phyloP scores from a whole-genome alignment of 176 grass and related monocot species.

The Alopecurus myosuroides region DNA sequence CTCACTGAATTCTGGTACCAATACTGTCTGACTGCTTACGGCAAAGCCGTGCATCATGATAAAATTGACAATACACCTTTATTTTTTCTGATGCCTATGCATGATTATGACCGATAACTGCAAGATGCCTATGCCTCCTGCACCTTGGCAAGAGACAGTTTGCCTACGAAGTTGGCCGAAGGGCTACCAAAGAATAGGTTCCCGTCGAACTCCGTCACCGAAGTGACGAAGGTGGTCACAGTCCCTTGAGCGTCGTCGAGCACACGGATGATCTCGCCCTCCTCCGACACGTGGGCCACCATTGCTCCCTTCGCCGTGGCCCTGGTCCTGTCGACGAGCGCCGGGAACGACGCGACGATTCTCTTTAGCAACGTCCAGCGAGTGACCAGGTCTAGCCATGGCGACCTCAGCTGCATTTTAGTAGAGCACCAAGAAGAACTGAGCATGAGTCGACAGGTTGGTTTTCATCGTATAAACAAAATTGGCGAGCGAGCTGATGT shows the following conservation, averaged over 20 bases:
- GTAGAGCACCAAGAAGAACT: neutral
- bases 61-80: neutral
- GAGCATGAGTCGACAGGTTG: neutral
- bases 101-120: too few relatives aligned
- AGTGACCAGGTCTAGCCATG: neutral
- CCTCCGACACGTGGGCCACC: conserved; percentile 33
- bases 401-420: conserved; percentile 17
- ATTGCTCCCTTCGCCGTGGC: neutral
- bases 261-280: conserved; percentile 23
- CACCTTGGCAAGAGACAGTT: neutral
- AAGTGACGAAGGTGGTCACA: conserved; percentile 35
- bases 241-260: conserved; percentile 31
- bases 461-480: too few relatives aligned
- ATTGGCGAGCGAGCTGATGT: too few relatives aligned
- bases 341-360: conserved; percentile 30
- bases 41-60: neutral
- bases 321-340: neutral
- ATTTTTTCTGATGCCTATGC: too few relatives aligned
- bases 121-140: too few relatives aligned
- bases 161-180: conserved; percentile 20
- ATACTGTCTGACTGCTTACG: neutral
- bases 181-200: conserved; percentile 40
- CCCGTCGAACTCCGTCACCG: conserved; percentile 30
- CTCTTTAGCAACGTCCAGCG: conserved; percentile 2
- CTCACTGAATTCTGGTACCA: too few relatives aligned